A percentile compares a stretch with the other conserved stretches of the same genome.
phyloP scores from a whole-genome alignment of 2,329 filamentous ascomycete genomes.

The Alternaria alternata region DNA sequence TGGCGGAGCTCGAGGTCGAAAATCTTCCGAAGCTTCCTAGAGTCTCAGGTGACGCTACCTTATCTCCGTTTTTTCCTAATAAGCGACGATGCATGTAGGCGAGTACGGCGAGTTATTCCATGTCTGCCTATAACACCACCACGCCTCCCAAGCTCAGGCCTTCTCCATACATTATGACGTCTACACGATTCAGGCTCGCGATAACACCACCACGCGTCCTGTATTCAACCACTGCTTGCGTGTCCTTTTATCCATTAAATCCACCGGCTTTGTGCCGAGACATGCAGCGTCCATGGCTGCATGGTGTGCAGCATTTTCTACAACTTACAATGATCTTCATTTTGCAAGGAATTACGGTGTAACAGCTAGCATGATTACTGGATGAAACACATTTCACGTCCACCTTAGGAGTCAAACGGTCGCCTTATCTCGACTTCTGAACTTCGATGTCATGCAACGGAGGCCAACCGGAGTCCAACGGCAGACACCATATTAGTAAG shows the following conservation, averaged over 20 bases:
- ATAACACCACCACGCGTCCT: conserved; percentile 8
- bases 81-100: conserved; percentile 3
- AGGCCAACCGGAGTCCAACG: conserved; percentile 2
- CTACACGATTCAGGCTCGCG: not conserved
- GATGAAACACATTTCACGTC: not conserved
- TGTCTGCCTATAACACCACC: conserved; percentile 1
- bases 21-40: conserved; percentile 8
- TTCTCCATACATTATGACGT: not conserved
- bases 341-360: conserved; percentile 5
- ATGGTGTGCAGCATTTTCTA: conserved; percentile 1
- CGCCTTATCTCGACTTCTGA: conserved; percentile 7
- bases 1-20: conserved; percentile 11
- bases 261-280: conserved; percentile 4
- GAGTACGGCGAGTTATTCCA: not conserved
- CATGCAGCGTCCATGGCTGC: not conserved
- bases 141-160: conserved; percentile 7
- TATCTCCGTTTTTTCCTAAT: conserved; percentile 5
- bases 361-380: not conserved
- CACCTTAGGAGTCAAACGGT: not conserved
- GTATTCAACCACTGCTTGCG: not conserved
- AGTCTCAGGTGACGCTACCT: conserved; percentile 5
- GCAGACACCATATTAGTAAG: conserved; percentile 1
- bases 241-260: not conserved
- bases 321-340: conserved; percentile 12
- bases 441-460: not conserved